phyloP scores from a whole-genome alignment of 2,329 filamentous ascomycete species.

The Didymellaceae sp. region DNA sequence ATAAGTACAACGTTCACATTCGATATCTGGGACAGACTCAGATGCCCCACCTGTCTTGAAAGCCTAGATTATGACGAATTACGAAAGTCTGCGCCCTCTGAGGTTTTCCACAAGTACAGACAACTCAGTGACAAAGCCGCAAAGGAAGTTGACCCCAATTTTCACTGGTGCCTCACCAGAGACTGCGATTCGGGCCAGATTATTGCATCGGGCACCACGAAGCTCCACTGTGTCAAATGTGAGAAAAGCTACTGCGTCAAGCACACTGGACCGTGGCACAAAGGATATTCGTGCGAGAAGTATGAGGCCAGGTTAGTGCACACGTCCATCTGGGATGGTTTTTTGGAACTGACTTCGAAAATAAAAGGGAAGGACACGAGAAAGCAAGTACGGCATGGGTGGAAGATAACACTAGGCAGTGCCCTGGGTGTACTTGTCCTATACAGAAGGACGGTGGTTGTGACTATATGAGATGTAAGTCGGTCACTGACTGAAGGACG shows the following conservation, averaged over 20 bases:
- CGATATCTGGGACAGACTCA: conserved; percentile 56
- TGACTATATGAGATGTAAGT: conserved; percentile 50
- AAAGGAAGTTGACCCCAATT: conserved; percentile 54
- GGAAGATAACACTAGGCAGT: conserved; percentile 44
- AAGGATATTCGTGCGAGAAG: conserved; percentile 48
- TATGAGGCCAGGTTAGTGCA: conserved; percentile 45
- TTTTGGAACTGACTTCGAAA: conserved; percentile 27
- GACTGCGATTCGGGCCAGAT: conserved; percentile 61
- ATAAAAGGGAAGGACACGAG: conserved; percentile 37
- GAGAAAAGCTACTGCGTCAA: conserved; percentile 45
- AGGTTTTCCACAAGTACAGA: conserved; percentile 54
- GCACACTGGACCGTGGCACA: conserved; percentile 49
- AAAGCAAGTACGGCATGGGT: conserved; percentile 41
- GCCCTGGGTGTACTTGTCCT: conserved; percentile 48
- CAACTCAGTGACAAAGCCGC: conserved; percentile 53
- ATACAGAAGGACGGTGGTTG: conserved; percentile 53
- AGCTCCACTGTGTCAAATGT: conserved; percentile 50
- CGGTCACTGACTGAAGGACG: too few relatives aligned
- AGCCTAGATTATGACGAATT: conserved; percentile 56
- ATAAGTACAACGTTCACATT: conserved; percentile 45
- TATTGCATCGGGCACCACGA: conserved; percentile 53
- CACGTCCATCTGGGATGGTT: too few relatives aligned
- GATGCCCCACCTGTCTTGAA: conserved; percentile 58
- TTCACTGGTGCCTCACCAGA: conserved; percentile 60
- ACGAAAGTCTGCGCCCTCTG: conserved; percentile 52